A percentile compares a stretch with the other conserved stretches of the same genome.
phyloP scores from a whole-genome alignment of 345 rosid genomes.

The Populus deltoides region DNA sequence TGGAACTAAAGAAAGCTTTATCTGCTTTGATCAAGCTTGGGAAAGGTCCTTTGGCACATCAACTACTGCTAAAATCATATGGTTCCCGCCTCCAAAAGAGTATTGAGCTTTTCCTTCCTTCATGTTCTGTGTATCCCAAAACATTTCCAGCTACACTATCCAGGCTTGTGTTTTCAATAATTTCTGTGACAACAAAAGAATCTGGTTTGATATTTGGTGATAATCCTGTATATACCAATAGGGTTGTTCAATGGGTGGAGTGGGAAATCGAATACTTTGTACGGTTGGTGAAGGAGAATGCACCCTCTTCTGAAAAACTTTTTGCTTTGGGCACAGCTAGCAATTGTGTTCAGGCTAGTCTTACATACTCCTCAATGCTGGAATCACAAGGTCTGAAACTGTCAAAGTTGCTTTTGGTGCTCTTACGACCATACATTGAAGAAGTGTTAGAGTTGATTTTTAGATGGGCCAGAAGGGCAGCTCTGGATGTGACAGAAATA shows the following conservation, averaged over 20 bases:
- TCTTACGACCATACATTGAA: slow-evolving; percentile 76
- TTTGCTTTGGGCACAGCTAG: slow-evolving; percentile 77
- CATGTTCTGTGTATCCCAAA: slow-evolving; percentile 65
- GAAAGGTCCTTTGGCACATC: slow-evolving; percentile 83
- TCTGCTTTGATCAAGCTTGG: slow-evolving; percentile 70
- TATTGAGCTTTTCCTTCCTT: slow-evolving; percentile 65
- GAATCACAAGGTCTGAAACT: slow-evolving; percentile 80
- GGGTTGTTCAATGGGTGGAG: slow-evolving; percentile 94
- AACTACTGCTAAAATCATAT: slow-evolving; percentile 54
- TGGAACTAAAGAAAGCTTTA: slow-evolving; percentile 58
- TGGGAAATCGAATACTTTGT: slow-evolving; percentile 84
- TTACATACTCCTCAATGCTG: slow-evolving; percentile 67
- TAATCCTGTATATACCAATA: slow-evolving; percentile 72
- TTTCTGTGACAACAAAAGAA: slow-evolving; percentile 64
- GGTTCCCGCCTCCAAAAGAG: slow-evolving; percentile 58
- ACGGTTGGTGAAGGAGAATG: slow-evolving; percentile 76
- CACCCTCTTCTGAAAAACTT: slow-evolving; percentile 72
- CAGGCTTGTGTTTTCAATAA: slow-evolving; percentile 69
- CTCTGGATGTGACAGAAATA: slow-evolving; percentile 54
- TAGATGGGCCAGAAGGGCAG: slow-evolving; percentile 69
- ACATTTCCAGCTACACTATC: slow-evolving; percentile 74
- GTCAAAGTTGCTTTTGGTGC: slow-evolving; percentile 82
- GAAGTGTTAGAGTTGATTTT: slow-evolving; percentile 89
- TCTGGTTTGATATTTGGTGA: slow-evolving; percentile 79
- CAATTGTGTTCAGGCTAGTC: slow-evolving; percentile 73